Evolutionary conservation across 1,139 yeast species (phyloP).

Genomic region (Geotrichum cucujoidarum): DNA sequence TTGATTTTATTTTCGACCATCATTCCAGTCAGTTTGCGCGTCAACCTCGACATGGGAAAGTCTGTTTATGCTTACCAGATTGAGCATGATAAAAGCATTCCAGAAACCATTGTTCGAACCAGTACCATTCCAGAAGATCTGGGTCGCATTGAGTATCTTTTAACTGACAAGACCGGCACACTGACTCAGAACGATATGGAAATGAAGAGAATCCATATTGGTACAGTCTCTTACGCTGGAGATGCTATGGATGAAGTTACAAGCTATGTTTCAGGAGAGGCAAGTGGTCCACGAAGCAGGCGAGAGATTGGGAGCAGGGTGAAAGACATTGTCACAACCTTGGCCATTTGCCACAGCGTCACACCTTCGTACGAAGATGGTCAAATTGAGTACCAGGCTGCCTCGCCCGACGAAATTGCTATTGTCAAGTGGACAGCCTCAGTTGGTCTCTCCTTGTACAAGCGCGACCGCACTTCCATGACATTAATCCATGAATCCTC

Average conservation of each 20-base stretch:
- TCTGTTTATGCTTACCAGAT: conserved; percentile 94
- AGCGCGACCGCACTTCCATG: conserved; percentile 76
- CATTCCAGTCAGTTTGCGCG: conserved; percentile 92
- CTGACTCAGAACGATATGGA: conserved; percentile 98
- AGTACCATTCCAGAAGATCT: conserved; percentile 97
- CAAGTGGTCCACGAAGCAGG: conserved; percentile 40
- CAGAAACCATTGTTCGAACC: conserved; percentile 88
- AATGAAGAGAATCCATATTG: conserved; percentile 84
- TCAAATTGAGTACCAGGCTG: conserved; percentile 81
- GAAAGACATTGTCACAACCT: conserved; percentile 69
- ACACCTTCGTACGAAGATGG: conserved; percentile 75
- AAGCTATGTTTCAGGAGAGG: conserved; percentile 49
- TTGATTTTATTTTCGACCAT: conserved; percentile 88
- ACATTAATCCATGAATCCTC: conserved; percentile 62
- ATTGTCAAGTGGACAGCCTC: conserved; percentile 86
- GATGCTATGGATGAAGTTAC: conserved; percentile 88
- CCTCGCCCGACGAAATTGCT: conserved; percentile 98
- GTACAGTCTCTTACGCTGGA: conserved; percentile 85
- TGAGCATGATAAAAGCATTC: conserved; percentile 75
- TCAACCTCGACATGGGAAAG: conserved; percentile 90
- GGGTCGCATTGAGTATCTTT: conserved; percentile 87
- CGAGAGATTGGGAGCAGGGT: conserved; percentile 72
- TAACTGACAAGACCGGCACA: conserved; percentile 96
- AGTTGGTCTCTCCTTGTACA: conserved; percentile 74
- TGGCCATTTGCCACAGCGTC: conserved; percentile 93